A percentile compares a stretch with the other conserved stretches of the same genome.
Conservation (phyloP, 306 rosid genomes). For the Lathyrus aphaca region DNA sequence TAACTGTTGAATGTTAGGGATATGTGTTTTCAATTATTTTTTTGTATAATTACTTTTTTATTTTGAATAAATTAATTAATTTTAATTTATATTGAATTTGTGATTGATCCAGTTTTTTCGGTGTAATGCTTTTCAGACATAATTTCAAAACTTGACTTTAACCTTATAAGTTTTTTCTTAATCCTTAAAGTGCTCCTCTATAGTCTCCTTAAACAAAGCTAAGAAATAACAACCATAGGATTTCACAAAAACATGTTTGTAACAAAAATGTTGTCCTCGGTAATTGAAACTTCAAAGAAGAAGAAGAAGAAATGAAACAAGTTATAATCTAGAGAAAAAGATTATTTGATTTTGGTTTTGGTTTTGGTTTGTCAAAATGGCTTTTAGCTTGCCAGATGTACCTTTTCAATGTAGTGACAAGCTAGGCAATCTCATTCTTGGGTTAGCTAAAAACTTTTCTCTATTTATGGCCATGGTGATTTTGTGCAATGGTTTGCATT, state of each 20-base stretch:
- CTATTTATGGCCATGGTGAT: constrained; percentile 63
- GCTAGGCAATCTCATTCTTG: constrained; percentile 38
- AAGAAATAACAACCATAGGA: constrained; percentile 48
- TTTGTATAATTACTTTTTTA: neutral
- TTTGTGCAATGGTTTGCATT: constrained; percentile 63
- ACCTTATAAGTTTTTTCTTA: constrained; percentile 35
- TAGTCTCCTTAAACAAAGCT: constrained; percentile 67
- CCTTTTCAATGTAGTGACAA: constrained; percentile 45
- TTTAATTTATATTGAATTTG: neutral
- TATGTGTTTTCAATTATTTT: neutral
- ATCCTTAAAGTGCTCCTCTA: constrained; percentile 53
- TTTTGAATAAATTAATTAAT: neutral
- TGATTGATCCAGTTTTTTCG: constrained; percentile 42
- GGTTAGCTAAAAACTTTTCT: constrained; percentile 43
- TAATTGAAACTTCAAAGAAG: constrained; percentile 11
- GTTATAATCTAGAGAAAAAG: neutral
- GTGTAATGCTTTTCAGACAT: constrained; percentile 8
- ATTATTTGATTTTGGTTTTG: neutral
- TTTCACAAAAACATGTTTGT: constrained; percentile 34
- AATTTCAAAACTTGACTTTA: constrained; percentile 8
- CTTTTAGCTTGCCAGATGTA: neutral
- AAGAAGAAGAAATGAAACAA: constrained; percentile 32
- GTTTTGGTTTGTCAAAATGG: constrained; percentile 4
- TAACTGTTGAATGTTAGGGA: too few relatives aligned
- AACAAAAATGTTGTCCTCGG: constrained; percentile 9